phyloP scores from a whole-genome alignment of 129 eudicot species.

The Tanacetum coccineum region DNA sequence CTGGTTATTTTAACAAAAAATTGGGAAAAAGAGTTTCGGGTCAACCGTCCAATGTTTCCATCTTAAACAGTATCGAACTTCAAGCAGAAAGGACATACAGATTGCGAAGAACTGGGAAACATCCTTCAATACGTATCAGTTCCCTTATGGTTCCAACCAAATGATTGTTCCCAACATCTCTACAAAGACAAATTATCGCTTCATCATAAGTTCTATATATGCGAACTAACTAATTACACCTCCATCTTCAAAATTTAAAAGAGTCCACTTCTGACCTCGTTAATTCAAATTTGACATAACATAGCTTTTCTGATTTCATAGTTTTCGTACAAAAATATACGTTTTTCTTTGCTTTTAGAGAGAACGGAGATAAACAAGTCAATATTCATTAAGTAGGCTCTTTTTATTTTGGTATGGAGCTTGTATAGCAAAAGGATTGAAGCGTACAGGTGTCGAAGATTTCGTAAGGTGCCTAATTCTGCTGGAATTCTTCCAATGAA shows the following conservation, averaged over 20 bases:
- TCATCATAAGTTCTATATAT: slow-evolving; percentile 8
- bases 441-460: slow-evolving; percentile 77
- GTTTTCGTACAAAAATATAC: not conserved
- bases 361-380: not conserved
- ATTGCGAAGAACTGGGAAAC: slow-evolving; percentile 88
- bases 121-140: slow-evolving; percentile 88
- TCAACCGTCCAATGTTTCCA: too few species aligned
- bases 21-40: too few species aligned
- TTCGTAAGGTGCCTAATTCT: slow-evolving; percentile 81
- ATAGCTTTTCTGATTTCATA: not conserved
- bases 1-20: too few species aligned
- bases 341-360: not conserved
- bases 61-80: slow-evolving; percentile 2
- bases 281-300: slow-evolving; percentile 7
- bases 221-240: not conserved
- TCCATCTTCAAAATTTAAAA: slow-evolving; percentile 8
- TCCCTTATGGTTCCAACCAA: slow-evolving; percentile 95
- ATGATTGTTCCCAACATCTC: slow-evolving; percentile 97
- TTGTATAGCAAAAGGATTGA: slow-evolving; percentile 16
- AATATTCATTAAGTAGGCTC: not conserved
- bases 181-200: slow-evolving; percentile 15
- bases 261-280: slow-evolving; percentile 5
- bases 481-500: slow-evolving; percentile 89
- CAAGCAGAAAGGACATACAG: slow-evolving; percentile 51
- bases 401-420: not conserved